These are phyloP conservation scores for Coccinonectria pachysandricola DNA, from an alignment of 2,329 filamentous ascomycete species.

Conservation along the genomic window DNA sequence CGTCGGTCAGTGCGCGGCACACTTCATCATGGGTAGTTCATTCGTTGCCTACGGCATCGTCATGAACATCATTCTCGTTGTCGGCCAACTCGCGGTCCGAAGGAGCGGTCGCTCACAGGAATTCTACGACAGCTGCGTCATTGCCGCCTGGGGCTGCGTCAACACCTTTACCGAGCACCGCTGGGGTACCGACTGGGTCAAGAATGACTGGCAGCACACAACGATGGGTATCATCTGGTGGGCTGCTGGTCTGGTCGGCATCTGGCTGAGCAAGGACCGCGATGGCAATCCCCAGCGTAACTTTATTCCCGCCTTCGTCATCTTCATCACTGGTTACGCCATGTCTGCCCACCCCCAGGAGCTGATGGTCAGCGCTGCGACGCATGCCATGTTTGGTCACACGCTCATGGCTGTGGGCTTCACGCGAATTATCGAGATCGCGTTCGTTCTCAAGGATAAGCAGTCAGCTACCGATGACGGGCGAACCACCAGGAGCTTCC, in stretches of 20 bases:
- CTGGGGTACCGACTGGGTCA: constrained; percentile 82
- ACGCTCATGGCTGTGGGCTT: constrained; percentile 85
- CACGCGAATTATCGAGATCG: constrained; percentile 79
- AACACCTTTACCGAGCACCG: constrained; percentile 97
- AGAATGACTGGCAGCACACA: constrained; percentile 94
- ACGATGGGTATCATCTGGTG: constrained; percentile 99
- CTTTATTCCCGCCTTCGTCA: constrained; percentile 83
- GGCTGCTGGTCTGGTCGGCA: constrained; percentile 79
- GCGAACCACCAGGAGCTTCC: constrained; percentile 53
- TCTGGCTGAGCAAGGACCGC: constrained; percentile 82
- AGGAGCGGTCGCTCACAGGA: constrained; percentile 82
- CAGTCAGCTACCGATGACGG: constrained; percentile 56
- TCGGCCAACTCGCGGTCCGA: constrained; percentile 79
- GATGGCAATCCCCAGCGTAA: constrained; percentile 84
- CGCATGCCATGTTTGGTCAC: constrained; percentile 86
- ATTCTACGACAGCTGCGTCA: constrained; percentile 88
- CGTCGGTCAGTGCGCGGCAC: constrained; percentile 81
- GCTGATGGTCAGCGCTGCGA: constrained; percentile 72
- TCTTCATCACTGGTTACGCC: constrained; percentile 85
- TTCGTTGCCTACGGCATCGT: constrained; percentile 92
- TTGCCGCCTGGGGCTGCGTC: constrained; percentile 90
- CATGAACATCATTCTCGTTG: constrained; percentile 74
- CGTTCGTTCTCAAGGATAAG: constrained; percentile 72
- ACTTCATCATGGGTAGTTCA: constrained; percentile 97
- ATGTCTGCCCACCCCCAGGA: constrained; percentile 90